Conservation (phyloP, 345 rosid genomes). For the Eucalyptus pumila region DNA sequence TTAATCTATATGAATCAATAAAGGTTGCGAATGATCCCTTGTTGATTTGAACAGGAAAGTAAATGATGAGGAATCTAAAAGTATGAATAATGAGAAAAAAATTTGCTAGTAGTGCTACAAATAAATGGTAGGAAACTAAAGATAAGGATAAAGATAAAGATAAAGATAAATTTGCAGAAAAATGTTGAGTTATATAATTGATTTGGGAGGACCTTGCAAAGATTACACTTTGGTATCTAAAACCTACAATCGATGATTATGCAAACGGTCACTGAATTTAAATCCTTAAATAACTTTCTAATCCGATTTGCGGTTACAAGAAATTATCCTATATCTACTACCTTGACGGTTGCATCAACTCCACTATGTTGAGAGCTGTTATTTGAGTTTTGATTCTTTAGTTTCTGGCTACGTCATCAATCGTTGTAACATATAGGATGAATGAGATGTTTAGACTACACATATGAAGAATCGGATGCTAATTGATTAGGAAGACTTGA, state of each 20-base stretch:
- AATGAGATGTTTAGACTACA: no score
- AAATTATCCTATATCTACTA: no score
- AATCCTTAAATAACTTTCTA: rapidly evolving
- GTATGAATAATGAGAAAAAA: rapidly evolving
- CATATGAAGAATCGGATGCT: no score
- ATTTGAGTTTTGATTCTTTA: no score
- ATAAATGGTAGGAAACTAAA: not conserved
- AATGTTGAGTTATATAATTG: not conserved
- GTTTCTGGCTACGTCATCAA: no score
- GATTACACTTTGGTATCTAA: not conserved
- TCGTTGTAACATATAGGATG: no score
- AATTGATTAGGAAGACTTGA: no score
- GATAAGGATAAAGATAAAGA: not conserved
- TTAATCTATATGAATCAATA: not conserved
- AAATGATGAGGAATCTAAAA: not conserved
- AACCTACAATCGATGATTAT: rapidly evolving
- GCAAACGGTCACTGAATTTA: not conserved
- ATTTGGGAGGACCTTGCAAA: not conserved
- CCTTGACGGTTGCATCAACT: rapidly evolving
- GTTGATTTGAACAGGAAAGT: no score
- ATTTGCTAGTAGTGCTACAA: no score
- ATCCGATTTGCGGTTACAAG: no score
- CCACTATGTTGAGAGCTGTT: no score
- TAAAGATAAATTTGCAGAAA: no score
- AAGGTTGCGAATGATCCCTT: rapidly evolving